Base-by-base conservation (phyloP, 768 basidiomycete species). In the Termitomyces sp. region DNA sequence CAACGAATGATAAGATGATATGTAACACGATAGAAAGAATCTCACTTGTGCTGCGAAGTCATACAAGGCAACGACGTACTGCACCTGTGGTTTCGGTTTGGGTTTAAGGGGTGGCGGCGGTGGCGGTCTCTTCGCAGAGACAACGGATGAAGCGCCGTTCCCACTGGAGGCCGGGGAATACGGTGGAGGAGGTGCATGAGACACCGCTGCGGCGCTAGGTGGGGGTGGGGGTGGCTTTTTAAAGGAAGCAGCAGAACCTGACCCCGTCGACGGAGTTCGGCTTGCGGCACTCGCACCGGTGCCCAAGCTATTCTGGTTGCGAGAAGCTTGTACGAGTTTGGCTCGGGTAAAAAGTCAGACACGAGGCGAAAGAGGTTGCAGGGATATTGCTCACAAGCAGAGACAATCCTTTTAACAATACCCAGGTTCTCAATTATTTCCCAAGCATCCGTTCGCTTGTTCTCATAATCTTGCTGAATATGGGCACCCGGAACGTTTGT, bases 51-150 rank as follows among this genome's bases (percentile, higher is more conserved):
- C 93, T 36, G 79, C 80, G 69, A 96, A 99, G 71, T 99, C 97
- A 68, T 97, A 99, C 66, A 98, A 68, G 32, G 97, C 97, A 10
- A 92, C 88, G 26, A 94, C 94, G 66, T 93, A 94, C 70, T 86
- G 82, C 3, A 79, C 73, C 52, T 75, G 75, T 1, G 80, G 77
- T 70, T 89, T 91, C 6, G 92, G 92, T 69, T 94, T 95, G 1
- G 92, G 84, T 73, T 94, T 95, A 65, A 94, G 68, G 2, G 94
- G 88, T 8, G 96, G 96, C 0, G 96, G 96, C 0, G 96, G 96
- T 0, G 95, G 94, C 0, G 95, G 91, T 0, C 87, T 83, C 73
- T 89, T 92, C 40, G 81, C 76, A 1, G 80, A 78, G 36, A 77
- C 74, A 7, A 73, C 68, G 20, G 72, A 70, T 36, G 74, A 55